Evolutionary conservation across 257 asterid species (phyloP).

Genomic region (Scutellaria baicalensis): DNA sequence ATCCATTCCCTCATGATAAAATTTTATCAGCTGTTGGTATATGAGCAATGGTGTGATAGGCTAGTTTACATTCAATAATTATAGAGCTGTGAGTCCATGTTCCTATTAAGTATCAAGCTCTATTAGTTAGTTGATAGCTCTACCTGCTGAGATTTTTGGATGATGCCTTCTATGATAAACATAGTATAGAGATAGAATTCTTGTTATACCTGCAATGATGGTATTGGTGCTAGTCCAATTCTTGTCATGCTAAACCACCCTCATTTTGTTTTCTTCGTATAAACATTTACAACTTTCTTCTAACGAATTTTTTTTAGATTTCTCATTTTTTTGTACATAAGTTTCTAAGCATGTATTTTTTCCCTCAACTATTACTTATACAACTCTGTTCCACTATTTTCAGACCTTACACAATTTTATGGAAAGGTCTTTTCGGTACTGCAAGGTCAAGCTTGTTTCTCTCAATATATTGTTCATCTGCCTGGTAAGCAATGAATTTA

Average conservation of each 20-base stretch:
- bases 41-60: background rate
- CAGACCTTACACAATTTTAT: slow-evolving; percentile 77
- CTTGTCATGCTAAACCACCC: background rate
- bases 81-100: background rate
- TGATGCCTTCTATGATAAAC: background rate
- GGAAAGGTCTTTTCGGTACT: slow-evolving; percentile 78
- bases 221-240: background rate
- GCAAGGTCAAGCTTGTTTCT: slow-evolving; percentile 97
- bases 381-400: slow-evolving; percentile 3
- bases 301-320: slow-evolving; percentile 8
- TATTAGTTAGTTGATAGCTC: slow-evolving; percentile 11
- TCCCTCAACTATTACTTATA: slow-evolving; percentile 2
- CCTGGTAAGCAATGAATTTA: slow-evolving; percentile 63
- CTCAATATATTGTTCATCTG: slow-evolving; percentile 79
- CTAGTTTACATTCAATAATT: background rate
- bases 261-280: background rate
- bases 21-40: background rate
- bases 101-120: slow-evolving; percentile 12
- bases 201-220: slow-evolving; percentile 48
- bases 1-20: slow-evolving; percentile 7
- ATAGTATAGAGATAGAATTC: background rate
- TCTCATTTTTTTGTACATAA: background rate
- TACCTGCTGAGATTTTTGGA: background rate
- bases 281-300: background rate
- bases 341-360: background rate